Evolutionary conservation across 2,329 filamentous ascomycete genomes (phyloP), one percentile per base, ranked within the genome.

Genomic region (Triangularia setosa): DNA sequence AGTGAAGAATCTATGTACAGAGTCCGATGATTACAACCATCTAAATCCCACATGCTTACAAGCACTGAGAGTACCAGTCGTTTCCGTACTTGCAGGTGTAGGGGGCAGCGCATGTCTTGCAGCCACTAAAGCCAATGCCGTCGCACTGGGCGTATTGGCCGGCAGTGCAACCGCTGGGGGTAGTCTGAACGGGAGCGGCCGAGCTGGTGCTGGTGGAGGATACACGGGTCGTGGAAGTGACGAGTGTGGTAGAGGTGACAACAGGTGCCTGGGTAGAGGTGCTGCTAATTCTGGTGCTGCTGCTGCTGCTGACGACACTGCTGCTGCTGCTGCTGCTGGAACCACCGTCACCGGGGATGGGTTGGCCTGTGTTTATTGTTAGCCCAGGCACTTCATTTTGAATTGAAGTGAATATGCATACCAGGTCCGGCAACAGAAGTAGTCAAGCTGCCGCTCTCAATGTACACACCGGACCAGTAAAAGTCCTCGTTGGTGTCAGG

Each of bases 381-480:
- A 62, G 60, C n/a, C 3, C 3, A 16, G 3, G 40, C 23, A 35
- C 11, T 5, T 3, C 48, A 14, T 6, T 12, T 21, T 11, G 8
- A 53, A 14, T 7, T 7, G 7, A n/a, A 4, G 12, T 4, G 35
- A 18, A 14, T 1, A 4, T 18, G 61, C 69, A 24, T 61, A 69
- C 70, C 68, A 40, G 72, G 71, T 3, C 73, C 73, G 21, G 69
- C 62, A 6, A 75, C 69, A 0, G 68, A 60, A 0, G 72, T 74
- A 3, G 73, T 74, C 30, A 75, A 63, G 40, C 65, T 60, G 5
- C 84, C 87, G 62, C 78, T 82, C 80, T 92, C 89, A 58, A 91
- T 81, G 71, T 90, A 92, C 1, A 90, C 86, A 12, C 89, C 89
- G 1, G 84, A 88, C 78, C 89, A 91, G 75, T 85, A 91, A 79